Evolutionary conservation across 192 early-diverging fungal genomes (phyloP), one percentile per base, ranked within the genome.

Genomic region (Mortierella antarctica): DNA sequence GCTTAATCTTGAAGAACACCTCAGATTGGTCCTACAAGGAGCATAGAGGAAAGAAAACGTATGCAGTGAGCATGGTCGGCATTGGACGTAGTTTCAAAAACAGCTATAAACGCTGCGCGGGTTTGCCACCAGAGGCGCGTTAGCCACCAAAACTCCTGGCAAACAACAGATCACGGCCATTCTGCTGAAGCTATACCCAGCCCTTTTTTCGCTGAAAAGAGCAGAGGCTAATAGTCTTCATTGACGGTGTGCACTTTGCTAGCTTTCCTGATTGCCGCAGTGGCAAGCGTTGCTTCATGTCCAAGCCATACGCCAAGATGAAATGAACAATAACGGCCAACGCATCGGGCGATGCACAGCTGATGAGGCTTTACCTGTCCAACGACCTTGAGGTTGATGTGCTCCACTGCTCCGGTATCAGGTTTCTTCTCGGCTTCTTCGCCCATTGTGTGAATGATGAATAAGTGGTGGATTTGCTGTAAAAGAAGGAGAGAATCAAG

Each of bases 1-100:
- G 90, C 85, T 98, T 99, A 84, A 99, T 99, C 86, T 97, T 99
- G 87, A 99, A 99, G 83, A 92, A 91, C 14, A 95, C 90, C 73
- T 95, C 93, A 57, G 89, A 90, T 69, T 84, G 88, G 80, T 90
- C 96, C 95, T 95, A 66, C 13, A 31, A 44, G 54, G 71, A 53
- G 1, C 6, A n/a, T 57, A 21, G 15, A 31, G 4, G 20, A 44
- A 39, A 62, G 11, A 61, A 47, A 31, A 41, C 6, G 20, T 8
- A 14, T 42, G 41, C 49, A 9, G 11, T 21, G 14, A 20, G 46
- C 56, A 67, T 11, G 53, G 49, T 5, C 46, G 60, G 9, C 41
- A 46, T 21, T 47, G 40, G 18, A 11, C 11, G 13, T 15, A 31
- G 31, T 31, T 31, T 31, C 31, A 3, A 31, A 31, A 31, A 31